Evolutionary conservation across 305 asterid species (phyloP).

Genomic region (Withania somnifera): DNA sequence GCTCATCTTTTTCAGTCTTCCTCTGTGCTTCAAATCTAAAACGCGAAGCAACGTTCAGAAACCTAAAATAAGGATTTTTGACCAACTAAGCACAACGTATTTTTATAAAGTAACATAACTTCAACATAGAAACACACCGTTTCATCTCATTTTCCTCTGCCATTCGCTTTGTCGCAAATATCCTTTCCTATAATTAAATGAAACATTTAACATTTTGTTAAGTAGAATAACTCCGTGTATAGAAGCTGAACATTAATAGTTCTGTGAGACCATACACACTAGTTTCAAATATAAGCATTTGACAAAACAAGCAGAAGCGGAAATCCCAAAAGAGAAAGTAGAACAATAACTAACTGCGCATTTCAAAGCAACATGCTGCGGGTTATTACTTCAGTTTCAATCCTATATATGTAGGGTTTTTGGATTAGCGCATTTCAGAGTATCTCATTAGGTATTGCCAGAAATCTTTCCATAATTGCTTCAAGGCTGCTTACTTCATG

Average conservation of each 20-base stretch:
- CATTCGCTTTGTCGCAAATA: constrained; percentile 34
- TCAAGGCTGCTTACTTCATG: background rate
- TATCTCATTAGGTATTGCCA: background rate
- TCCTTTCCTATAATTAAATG: constrained; percentile 41
- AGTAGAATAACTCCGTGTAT: background rate
- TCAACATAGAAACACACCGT: constrained; percentile 25
- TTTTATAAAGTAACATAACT: background rate
- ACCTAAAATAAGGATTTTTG: constrained; percentile 1
- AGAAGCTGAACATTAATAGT: background rate
- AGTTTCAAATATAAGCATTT: background rate
- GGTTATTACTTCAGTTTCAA: background rate
- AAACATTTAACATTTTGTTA: background rate
- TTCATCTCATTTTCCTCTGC: constrained; percentile 58
- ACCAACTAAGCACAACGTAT: background rate
- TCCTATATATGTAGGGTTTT: background rate
- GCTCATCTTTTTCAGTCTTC: constrained; percentile 54
- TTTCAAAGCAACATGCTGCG: background rate
- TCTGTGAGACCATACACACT: background rate
- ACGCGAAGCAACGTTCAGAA: background rate
- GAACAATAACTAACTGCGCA: background rate
- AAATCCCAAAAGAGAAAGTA: background rate
- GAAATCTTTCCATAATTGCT: background rate
- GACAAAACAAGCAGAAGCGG: background rate
- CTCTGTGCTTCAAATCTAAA: constrained; percentile 36
- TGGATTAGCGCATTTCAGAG: background rate